A percentile compares a stretch with the other conserved stretches of the same genome.
Evolutionary conservation across 208 protist species (phyloP).

Genomic region (Phytomonas francai): DNA sequence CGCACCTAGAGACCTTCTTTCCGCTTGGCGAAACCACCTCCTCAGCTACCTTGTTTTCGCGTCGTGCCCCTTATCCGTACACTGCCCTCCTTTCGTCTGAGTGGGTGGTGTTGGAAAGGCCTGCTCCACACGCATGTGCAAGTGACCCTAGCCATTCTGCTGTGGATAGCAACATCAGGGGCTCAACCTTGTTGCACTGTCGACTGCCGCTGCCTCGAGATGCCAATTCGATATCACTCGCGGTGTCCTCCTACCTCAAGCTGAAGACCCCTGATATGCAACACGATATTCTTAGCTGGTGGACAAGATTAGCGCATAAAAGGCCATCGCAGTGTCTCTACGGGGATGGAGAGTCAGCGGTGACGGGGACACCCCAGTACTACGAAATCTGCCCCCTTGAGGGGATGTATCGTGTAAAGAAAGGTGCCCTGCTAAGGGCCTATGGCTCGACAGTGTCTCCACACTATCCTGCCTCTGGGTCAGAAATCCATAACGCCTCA

Average conservation of each 20-base stretch:
- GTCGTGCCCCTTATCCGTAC: slow-evolving; percentile 23
- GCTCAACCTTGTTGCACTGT: slow-evolving; percentile 57
- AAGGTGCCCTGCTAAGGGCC: slow-evolving; percentile 18
- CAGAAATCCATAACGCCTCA: not conserved
- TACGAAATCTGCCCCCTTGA: slow-evolving; percentile 54
- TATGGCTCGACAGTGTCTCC: not conserved
- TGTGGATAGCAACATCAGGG: not conserved
- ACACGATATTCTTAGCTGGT: slow-evolving; percentile 33
- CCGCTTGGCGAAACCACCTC: not conserved
- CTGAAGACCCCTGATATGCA: slow-evolving; percentile 18
- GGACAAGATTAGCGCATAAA: slow-evolving; percentile 12
- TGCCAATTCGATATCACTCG: slow-evolving; percentile 11
- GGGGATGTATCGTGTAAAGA: slow-evolving; percentile 42
- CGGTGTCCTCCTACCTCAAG: slow-evolving; percentile 24
- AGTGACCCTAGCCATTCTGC: not conserved
- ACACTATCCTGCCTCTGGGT: not conserved
- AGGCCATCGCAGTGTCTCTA: slow-evolving; percentile 42
- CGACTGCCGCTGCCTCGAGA: slow-evolving; percentile 58
- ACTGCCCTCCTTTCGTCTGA: slow-evolving; percentile 45
- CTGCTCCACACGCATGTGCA: not conserved
- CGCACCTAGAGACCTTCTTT: not conserved
- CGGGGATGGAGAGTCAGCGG: slow-evolving; percentile 50
- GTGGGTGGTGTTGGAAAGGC: slow-evolving; percentile 67
- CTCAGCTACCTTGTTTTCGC: slow-evolving; percentile 2
- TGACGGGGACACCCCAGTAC: slow-evolving; percentile 46